Evolutionary conservation across 306 rosid species (phyloP).

Genomic region (Lagenaria siceraria): DNA sequence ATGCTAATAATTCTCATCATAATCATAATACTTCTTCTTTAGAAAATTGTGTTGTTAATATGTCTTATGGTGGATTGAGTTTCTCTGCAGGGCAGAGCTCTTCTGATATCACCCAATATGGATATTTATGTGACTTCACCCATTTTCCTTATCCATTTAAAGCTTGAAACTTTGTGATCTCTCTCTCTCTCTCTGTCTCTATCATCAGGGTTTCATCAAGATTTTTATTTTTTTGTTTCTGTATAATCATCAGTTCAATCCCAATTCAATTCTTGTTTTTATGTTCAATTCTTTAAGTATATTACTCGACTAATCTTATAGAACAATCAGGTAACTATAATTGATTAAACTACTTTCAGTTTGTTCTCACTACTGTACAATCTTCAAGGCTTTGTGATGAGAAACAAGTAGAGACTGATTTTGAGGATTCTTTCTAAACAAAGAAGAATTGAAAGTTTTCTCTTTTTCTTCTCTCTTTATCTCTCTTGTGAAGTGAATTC

Average conservation of each 20-base stretch:
- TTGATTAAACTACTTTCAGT: neutral
- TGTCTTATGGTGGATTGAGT: conserved; percentile 30
- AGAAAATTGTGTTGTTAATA: conserved; percentile 5
- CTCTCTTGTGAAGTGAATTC: too few relatives aligned
- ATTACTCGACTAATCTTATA: neutral
- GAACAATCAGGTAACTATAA: too few relatives aligned
- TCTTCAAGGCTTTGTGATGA: neutral
- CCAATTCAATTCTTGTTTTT: neutral
- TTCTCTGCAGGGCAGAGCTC: conserved; percentile 26
- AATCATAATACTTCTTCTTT: conserved; percentile 11
- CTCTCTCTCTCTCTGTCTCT: neutral
- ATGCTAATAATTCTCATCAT: conserved; percentile 13
- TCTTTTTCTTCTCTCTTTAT: neutral
- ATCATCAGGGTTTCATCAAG: neutral
- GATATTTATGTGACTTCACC: conserved; percentile 33
- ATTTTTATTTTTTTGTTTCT: neutral
- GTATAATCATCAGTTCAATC: neutral
- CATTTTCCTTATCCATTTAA: conserved; percentile 42
- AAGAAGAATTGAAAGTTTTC: neutral
- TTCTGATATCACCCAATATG: conserved; percentile 22
- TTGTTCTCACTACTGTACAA: neutral
- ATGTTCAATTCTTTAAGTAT: too few relatives aligned
- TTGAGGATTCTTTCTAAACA: neutral
- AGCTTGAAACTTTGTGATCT: neutral
- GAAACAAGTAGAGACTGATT: neutral